Base-by-base conservation (phyloP, 2,329 filamentous ascomycete genomes). In the Trichoderma brevicompactum region DNA sequence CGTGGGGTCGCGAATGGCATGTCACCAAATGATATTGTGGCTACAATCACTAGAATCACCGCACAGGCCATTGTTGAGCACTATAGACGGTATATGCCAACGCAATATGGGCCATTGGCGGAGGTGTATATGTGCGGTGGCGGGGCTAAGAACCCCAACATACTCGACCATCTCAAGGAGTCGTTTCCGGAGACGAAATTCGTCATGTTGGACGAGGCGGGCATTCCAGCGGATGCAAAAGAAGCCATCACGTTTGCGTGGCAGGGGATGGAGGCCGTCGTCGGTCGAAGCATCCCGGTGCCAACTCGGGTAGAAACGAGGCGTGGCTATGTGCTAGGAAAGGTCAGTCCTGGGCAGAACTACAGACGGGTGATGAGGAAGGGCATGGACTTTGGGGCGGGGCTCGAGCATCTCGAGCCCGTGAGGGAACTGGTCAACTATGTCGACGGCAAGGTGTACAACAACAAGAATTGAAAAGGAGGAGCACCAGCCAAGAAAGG, bases 61-160 rank as follows among this genome's bases (percentile, higher is more conserved):
- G 81, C 85, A 0, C 81, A 87, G 71, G 82, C 84, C 19, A 87
- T 88, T 38, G 81, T 87, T 15, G 72, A 79, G 41, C 78, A 80
- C 68, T 81, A 78, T 71, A 73, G 74, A 8, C 80, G 82, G 38
- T 85, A 85, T 66, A 79, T 81, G 53, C 80, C 82, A 5, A 68
- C 69, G 13, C 72, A 79, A 23, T 64, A 64, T 23, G 61, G 61
- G 10, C 72, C 72, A 13, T 78, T 86, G 62, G 80, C 77, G 5
- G 85, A 88, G 74, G 79, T 88, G 43, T 88, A 84, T 76, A 84
- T 88, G 80, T 87, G 85, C 71, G 85, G 86, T 10, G 84, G 83
- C 5, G 84, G 84, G 17, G 84, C 85, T 0, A 79, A 81, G 66
- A 87, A 88, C 69, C 81, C 83, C 1, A 87, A 86, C 68, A 87